Base-by-base conservation (phyloP, 257 asterid genomes). In the Ophiorrhiza pumila region DNA sequence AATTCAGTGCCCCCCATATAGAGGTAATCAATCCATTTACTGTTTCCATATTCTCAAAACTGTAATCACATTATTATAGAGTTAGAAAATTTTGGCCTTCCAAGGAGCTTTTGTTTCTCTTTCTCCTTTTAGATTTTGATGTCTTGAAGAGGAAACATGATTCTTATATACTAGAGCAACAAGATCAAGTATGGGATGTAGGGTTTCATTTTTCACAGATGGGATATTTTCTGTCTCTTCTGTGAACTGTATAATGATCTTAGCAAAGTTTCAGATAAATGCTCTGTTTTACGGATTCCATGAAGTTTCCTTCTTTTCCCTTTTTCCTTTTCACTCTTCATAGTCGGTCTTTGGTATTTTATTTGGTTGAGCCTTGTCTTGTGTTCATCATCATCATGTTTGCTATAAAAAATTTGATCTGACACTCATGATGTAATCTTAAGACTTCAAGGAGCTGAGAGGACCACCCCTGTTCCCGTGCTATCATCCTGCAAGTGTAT, bases 1-100 rank as follows among this genome's bases (percentile, higher is more conserved):
- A 85, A 42, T 62, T 32, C 50, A 74, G 70, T 78, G 68, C 78
- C 39, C 83, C 73, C 62, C 56, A 75, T 68, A 73, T 72, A 69
- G 70, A 69, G 80, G 78, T 80, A 72, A 81, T 81, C 74, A 67
- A 72, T 77, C 81, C 70, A 73, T 55, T 35, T 69, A 57, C 39
- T 32, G 27, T 65, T 71, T 37, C 29, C 10, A 27, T 31, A 39
- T 41, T 46, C 50, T 37, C 69, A 71, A 55, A 47, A 66, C 18
- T 63, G 45, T 65, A 56, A 39, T 71, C 65, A 72, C 74, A 58
- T 41, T 77, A 39, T 65, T 67, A 52, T 68, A 83, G 81, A 64
- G 74, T 72, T 52, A 75, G 79, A 83, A 77, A 84, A 73, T 86
- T 87, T 91, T 89, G 84, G 79, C 76, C 72, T 79, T 75, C 37